Base-by-base conservation (phyloP, 1,284 basidiomycete species). In the Pseudozyma pruni region DNA sequence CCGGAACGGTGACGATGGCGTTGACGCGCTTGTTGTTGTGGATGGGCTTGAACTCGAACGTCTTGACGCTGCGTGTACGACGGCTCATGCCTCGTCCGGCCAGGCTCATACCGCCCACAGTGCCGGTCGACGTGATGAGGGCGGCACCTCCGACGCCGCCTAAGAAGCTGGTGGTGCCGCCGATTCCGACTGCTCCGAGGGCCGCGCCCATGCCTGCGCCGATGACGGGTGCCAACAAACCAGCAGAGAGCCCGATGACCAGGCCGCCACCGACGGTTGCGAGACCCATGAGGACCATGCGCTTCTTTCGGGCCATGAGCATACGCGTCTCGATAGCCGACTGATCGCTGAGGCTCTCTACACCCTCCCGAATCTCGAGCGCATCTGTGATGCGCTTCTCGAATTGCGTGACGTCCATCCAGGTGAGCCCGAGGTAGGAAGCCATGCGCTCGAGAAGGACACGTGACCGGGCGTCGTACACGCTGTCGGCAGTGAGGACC, bases 21-120 rank as follows among this genome's bases (percentile, higher is more conserved):
- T 81, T 82, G 46, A 82, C 78, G 8, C 80, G 74, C 62, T 82
- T 82, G 72, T 82, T 81, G 74, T 82, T 80, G 68, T 82, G 80
- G 38, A 82, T 64, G 3, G 80, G 75, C 40, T 75, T 79, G 68
- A 78, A 82, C 59, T 79, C 76, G 51, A 82, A 82, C 10, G 79
- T 82, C 53, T 75, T 71, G 31, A 82, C 80, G 55, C 72, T 79
- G 22, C 75, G 55, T 8, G 78, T 78, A 6, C 80, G 62, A 14
- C 76, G 58, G 33, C 70, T 76, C 80, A 82, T 82, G 11, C 79
- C 79, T n/a, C 70, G 68, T 25, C 78, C 80, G 9, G 75, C 80
- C 10, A 82, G 39, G 25, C 73, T 70, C 43, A 79, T 75, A 13
- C 80, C 80, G 11, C 75, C 77, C 10, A 80, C 52, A 11, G 80